Evolutionary conservation across 768 basidiomycete genomes (phyloP).

Genomic region (Xerocomus potaroensis): DNA sequence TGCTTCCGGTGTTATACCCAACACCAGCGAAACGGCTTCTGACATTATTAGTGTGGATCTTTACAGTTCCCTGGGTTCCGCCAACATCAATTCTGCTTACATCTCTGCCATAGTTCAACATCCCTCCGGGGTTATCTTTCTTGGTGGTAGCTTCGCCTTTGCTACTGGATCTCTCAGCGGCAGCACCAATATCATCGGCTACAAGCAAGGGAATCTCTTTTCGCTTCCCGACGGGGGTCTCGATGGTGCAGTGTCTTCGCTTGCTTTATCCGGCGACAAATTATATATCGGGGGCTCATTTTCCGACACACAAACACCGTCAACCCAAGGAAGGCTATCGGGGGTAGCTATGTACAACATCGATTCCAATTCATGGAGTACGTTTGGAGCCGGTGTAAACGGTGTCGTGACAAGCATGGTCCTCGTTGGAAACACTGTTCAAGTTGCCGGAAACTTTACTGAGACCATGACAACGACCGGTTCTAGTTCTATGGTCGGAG

Average conservation of each 20-base stretch:
- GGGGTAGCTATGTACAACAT: slow-evolving; percentile 74
- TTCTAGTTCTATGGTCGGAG: slow-evolving; percentile 39
- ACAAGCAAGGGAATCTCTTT: slow-evolving; percentile 54
- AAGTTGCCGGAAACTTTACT: slow-evolving; percentile 77
- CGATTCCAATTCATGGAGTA: slow-evolving; percentile 55
- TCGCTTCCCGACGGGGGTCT: slow-evolving; percentile 64
- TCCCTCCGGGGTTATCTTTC: slow-evolving; percentile 58
- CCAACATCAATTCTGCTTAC: slow-evolving; percentile 30
- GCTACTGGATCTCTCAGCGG: slow-evolving; percentile 52
- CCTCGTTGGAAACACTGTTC: slow-evolving; percentile 46
- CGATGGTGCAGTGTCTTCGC: slow-evolving; percentile 69
- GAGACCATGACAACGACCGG: slow-evolving; percentile 36
- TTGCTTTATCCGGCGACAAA: slow-evolving; percentile 57
- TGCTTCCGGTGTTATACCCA: slow-evolving; percentile 59
- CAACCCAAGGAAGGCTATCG: slow-evolving; percentile 47
- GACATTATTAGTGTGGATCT: slow-evolving; percentile 62
- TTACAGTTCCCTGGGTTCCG: slow-evolving; percentile 55
- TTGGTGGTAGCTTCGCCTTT: slow-evolving; percentile 75
- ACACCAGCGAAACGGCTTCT: slow-evolving; percentile 63
- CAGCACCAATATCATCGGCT: slow-evolving; percentile 67
- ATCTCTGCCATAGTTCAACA: slow-evolving; percentile 62
- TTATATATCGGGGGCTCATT: slow-evolving; percentile 91
- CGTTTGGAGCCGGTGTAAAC: slow-evolving; percentile 71
- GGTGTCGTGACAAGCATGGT: slow-evolving; percentile 66
- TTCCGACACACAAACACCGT: slow-evolving; percentile 55